phyloP scores from a whole-genome alignment of 495 filamentous ascomycete genomes.

The Bryoglossum gracile region DNA sequence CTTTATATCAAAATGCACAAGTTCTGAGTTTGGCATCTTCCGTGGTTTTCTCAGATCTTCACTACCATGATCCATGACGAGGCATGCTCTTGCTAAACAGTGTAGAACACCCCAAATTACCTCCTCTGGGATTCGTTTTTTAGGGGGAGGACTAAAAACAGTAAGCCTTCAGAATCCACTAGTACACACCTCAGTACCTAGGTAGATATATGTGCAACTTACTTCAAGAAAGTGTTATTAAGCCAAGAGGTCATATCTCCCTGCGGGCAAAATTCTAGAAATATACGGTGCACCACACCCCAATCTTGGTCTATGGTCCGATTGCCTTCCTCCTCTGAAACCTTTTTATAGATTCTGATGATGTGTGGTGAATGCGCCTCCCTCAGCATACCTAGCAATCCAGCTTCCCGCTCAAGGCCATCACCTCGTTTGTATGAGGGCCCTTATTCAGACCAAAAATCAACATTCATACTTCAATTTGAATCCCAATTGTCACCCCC shows the following conservation, averaged over 20 bases:
- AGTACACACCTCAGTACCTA: too few species aligned
- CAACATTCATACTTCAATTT: neutral
- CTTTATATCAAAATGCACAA: slow-evolving; percentile 14
- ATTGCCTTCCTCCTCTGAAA: slow-evolving; percentile 1
- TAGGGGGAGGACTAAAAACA: too few species aligned
- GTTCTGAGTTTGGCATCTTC: neutral
- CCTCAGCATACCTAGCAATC: neutral
- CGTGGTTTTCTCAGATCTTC: neutral
- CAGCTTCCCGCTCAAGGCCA: neutral
- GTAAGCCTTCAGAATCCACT: too few species aligned
- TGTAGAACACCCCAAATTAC: slow-evolving; percentile 12
- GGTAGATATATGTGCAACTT: too few species aligned
- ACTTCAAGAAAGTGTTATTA: too few species aligned
- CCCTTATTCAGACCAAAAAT: neutral
- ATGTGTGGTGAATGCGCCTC: neutral
- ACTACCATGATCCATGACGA: slow-evolving; percentile 7
- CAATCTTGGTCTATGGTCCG: neutral
- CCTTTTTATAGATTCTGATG: slow-evolving; percentile 3
- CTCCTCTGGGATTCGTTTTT: neutral
- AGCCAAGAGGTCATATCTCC: neutral
- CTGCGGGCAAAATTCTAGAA: slow-evolving; percentile 5
- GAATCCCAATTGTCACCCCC: too few species aligned
- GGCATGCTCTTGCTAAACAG: slow-evolving; percentile 8
- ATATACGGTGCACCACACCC: slow-evolving; percentile 6
- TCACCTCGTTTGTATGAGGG: neutral